Base-by-base conservation (phyloP, 1,284 basidiomycete genomes). In the Fomitopsis pinicola region DNA sequence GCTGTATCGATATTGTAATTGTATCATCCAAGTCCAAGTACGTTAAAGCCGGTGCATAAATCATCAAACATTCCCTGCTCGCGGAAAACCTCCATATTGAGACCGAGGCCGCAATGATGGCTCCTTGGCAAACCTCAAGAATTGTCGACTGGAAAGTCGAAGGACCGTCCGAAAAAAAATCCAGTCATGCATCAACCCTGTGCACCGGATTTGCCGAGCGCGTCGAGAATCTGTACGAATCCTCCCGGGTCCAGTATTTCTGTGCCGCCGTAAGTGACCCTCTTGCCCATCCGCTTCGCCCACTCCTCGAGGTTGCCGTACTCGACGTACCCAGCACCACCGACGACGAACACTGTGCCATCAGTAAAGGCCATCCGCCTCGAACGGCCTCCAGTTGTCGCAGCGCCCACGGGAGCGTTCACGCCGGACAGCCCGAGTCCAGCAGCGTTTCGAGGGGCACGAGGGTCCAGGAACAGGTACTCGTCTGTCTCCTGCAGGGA, bases 401-500 rank as follows among this genome's bases (percentile, higher is more conserved):
- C 75, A 9, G 70, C 67, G 3, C 66, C 69, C 42, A 72, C 79
- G 1, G 77, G 75, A 19, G 78, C 77, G 57, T 82, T 77, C 30
- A 83, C 80, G 44, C 80, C 82, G 26, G 77, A 78, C 26, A 81
- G 81, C 38, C 77, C 82, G 57, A 81, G 72, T 40, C 79, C 87
- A 42, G 75, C 76, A 66, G 74, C 74, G 70, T 82, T 84, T 62
- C 82, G 85, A 62, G 88, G 81, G 2, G 91, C 87, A 28, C 92
- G 88, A 1, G 97, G 97, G 74, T 99, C 97, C 55, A 99, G 87
- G 77, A 92, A 91, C 48, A 99, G 76, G 76, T 92, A 99, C 52
- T 99, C 97, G 73, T 99, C 97, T 3, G 97, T 98, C 76, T 98
- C 97, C 72, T 92, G 89, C 52, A 98, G 76, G 0, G 96, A 97